Evolutionary conservation across 2,329 filamentous ascomycete genomes (phyloP), one percentile per base, ranked within the genome.

Genomic region (Aspergillus ustus): DNA sequence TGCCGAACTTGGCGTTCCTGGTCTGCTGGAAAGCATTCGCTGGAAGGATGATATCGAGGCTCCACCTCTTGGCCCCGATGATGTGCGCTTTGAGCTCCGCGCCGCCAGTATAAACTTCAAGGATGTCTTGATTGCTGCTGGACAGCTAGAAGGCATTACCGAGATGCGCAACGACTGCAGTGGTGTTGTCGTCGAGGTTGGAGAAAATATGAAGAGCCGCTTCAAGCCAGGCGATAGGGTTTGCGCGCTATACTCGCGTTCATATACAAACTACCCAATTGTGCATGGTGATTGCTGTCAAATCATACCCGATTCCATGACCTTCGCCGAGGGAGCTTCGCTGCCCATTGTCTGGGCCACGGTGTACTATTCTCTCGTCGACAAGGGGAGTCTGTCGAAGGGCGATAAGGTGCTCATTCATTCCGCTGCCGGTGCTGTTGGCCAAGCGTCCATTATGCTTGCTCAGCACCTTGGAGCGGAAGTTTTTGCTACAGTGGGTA

Each of bases 401-500:
- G 56, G 43, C 11, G 40, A 60, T 15, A 25, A 37, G 46, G 11
- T 60, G 19, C 34, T 56, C n/a, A 56, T 60, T 28, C 51, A 54
- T 22, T 53, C 58, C 29, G 45, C 34, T 2, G 52, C 52, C 2
- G 52, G 52, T 13, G 44, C 22, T 7, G 44, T 51, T 17, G 46
- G 46, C 15, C 52, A 60, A 40, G 31, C 52, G 9, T 31, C 45
- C 1, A 34, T 51, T 6, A 51, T 56, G 46, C n/a, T 51, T 7
- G 65, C 67, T 0, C 70, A 73, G 46, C 62, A 65, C 31, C 62
- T 70, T 8, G 67, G 67, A 4, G 71, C 71, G 1, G 67, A 69
- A 19, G 63, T 73, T 9, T 73, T 70, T 25, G 70, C 65, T 8
- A 73, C 71, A 1, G 70, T 73, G 5, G 67, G 70, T 40, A 69